Evolutionary conservation across 805 yeast species (phyloP), one percentile per base, ranked within the genome.

Genomic region (Hanseniaspora clermontiae): DNA sequence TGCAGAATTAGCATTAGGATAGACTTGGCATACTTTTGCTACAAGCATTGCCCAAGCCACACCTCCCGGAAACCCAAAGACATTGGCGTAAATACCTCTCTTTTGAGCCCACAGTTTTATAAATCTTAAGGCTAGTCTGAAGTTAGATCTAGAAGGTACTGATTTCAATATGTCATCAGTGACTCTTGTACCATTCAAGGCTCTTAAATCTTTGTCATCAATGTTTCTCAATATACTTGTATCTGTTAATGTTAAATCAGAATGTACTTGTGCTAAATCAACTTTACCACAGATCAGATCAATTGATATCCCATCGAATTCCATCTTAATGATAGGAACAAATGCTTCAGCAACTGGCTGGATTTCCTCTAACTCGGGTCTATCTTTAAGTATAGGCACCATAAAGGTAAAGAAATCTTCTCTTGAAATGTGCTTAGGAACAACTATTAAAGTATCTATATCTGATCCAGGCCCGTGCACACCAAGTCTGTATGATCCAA

Each of bases 21-120:
- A 93, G 51, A 93, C 72, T 68, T 93, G 98, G 69, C 98, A 93
- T 32, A 93, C 88, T 63, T 98, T 77, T 1, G 97, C 98, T n/a
- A 90, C 97, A 43, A 93, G 70, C 97, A 93, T 93, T 0, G 98
- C 98, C 98, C 98, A 93, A 1, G 98, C 98, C 50, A 93, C 98
- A 69, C 98, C 98, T 65, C 98, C 98, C 0, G 97, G 98, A 70
- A 91, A 93, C 0, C 98, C 98, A 77, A 84, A 87, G 47, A 93
- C 84, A 66, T 93, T 93, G 7, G 87, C 97, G 70, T 93, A 93
- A 15, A 93, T 80, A 0, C 96, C 97, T 51, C 97, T 77, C 64
- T 89, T 80, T 66, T 89, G 91, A 0, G 98, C 98, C 98, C 98
- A 93, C 64, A 93, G 75, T 69, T 93, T 93, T 60, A 93, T 86